Evolutionary conservation across 2,329 filamentous ascomycete genomes (phyloP).

Genomic region (Macrophomina phaseolina): DNA sequence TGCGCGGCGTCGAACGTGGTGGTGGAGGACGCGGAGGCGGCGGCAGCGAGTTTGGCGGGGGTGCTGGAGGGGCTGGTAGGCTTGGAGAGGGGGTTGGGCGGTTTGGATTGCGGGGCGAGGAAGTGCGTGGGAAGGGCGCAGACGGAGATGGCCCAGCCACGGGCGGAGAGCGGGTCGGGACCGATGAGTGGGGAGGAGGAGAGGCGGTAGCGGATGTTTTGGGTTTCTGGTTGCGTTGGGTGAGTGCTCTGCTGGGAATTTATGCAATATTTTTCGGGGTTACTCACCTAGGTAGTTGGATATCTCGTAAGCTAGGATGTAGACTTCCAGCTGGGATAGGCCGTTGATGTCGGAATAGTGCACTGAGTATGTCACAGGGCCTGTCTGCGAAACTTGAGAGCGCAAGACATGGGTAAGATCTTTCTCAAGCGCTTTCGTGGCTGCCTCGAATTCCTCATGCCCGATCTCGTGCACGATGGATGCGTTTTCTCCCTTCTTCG

Average conservation of each 20-base stretch:
- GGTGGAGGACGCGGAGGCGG: conserved; percentile 17
- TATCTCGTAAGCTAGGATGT: conserved; percentile 43
- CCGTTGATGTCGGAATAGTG: conserved; percentile 46
- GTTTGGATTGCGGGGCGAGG: conserved; percentile 34
- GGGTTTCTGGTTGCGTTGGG: conserved; percentile 31
- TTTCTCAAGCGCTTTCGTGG: conserved; percentile 39
- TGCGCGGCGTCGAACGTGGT: conserved; percentile 38
- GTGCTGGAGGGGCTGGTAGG: conserved; percentile 33
- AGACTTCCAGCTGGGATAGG: conserved; percentile 43
- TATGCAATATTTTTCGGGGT: not conserved
- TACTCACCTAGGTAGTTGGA: conserved; percentile 38
- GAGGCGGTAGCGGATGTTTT: conserved; percentile 38
- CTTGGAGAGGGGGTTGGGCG: conserved; percentile 21
- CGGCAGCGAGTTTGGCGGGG: conserved; percentile 2
- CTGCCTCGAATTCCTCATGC: conserved; percentile 36
- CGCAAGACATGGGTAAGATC: conserved; percentile 38
- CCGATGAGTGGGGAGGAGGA: conserved; percentile 42
- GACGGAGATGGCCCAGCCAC: conserved; percentile 43
- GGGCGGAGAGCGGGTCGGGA: conserved; percentile 34
- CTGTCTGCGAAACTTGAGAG: conserved; percentile 30
- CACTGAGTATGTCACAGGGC: conserved; percentile 36
- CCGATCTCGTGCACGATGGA: conserved; percentile 36
- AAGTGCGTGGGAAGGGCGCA: conserved; percentile 35
- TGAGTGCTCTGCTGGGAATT: not conserved
- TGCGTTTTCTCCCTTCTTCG: conserved; percentile 39